A percentile compares a stretch with the other conserved stretches of the same genome.
Evolutionary conservation across 441 rosid genomes (phyloP).

Genomic region (Pelargonium myrrhifolium): DNA sequence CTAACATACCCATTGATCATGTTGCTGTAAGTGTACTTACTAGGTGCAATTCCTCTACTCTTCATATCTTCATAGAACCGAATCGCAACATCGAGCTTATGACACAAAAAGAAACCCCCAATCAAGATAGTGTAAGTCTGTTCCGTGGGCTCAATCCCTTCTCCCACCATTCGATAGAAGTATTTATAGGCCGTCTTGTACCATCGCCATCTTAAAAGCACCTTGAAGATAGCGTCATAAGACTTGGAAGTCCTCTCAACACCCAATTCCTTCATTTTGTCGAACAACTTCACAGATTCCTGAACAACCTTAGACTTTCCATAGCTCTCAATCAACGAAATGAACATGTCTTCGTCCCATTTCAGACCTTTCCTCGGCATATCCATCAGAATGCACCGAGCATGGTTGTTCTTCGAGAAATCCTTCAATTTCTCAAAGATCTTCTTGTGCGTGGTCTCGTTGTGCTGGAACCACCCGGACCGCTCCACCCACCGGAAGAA

Average conservation of each 20-base stretch:
- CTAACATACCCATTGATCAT: conserved; percentile 66
- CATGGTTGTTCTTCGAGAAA: conserved; percentile 66
- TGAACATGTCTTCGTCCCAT: conserved; percentile 86
- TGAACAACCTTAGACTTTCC: conserved; percentile 83
- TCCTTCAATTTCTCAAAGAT: conserved; percentile 67
- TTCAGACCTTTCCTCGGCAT: conserved; percentile 79
- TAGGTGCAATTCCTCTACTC: conserved; percentile 47
- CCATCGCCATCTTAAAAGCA: conserved; percentile 64
- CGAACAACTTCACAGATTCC: conserved; percentile 78
- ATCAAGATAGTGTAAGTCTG: conserved; percentile 75
- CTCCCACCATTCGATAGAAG: conserved; percentile 65
- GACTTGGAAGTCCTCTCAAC: conserved; percentile 65
- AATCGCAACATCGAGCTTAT: conserved; percentile 60
- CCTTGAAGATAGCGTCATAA: conserved; percentile 67
- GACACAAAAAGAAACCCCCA: conserved; percentile 81
- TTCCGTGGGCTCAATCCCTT: conserved; percentile 63
- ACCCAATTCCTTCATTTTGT: conserved; percentile 69
- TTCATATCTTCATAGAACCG: conserved; percentile 83
- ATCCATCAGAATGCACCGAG: conserved; percentile 70
- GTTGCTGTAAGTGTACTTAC: conserved; percentile 71
- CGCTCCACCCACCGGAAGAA: conserved; percentile 94
- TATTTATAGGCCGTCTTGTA: conserved; percentile 92
- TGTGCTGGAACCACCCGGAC: conserved; percentile 62
- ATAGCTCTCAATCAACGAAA: conserved; percentile 59
- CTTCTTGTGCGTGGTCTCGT: conserved; percentile 65